Evolutionary conservation across 2,329 filamentous ascomycete species (phyloP), one percentile per base, ranked within the genome.

Genomic region (Neofusicoccum kwambonambiense): DNA sequence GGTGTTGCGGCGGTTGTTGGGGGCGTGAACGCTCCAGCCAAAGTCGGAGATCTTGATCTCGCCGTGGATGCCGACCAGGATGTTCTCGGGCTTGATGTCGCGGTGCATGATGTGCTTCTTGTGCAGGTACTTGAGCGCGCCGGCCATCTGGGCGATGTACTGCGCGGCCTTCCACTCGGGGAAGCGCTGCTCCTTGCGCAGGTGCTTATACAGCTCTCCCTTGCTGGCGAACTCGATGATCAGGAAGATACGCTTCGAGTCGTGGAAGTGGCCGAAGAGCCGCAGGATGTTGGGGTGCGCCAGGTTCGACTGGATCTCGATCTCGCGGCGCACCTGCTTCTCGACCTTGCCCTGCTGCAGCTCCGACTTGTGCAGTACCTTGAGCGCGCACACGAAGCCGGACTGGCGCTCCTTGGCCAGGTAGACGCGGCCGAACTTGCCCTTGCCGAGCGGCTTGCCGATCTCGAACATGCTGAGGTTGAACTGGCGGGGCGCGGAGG

Each of bases 1-100:
- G 64, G 95, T 99, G 74, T 93, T 90, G 67, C 95, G 86, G 70
- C 95, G 84, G 80, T 94, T 96, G 79, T 96, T 97, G 34, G 95
- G 95, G 4, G 95, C 95, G 78, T 99, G 95, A 3, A 98, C 95
- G 76, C 91, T 96, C 95, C 95, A 99, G 57, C 95, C 94, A 74
- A 98, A 99, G 78, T 99, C 95, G 4, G 92, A 96, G 74, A 99
- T 93, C 80, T 99, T 99, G 81, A 99, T 93, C 82, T 99, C 95
- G 69, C 93, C 95, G 75, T 98, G 94, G 66, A 98, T 93, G 13
- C 94, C 94, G 35, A 98, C 90, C 22, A 98, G 85, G 69, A 98
- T 98, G 74, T 98, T 98, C 80, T 98, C 93, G 2, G 93, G 93
- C 82, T 98, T 98, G 81, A 98, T 98, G 73, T 98, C 93, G 66